Percentiles rank a stretch among this genome's conserved stretches.
Conservation (phyloP, 2,329 filamentous ascomycete species). For the Colletotrichum ledebouriae region DNA sequence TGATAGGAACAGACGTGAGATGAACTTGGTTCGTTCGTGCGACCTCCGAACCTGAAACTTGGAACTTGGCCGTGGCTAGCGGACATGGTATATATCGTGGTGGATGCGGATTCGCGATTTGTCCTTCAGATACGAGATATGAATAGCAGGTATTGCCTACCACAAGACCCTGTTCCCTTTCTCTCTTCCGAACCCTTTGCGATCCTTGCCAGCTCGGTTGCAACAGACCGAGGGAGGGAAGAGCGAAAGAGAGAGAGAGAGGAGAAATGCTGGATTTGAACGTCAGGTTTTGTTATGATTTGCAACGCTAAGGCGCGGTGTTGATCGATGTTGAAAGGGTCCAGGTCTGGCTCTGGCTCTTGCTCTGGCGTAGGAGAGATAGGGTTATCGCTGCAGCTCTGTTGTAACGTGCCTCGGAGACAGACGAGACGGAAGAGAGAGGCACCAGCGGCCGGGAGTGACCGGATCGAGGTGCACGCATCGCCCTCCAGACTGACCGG, state of each 20-base stretch:
- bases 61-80: too few relatives aligned
- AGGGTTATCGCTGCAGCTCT: neutral
- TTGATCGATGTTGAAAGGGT: conserved; percentile 11
- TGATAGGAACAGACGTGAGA: too few relatives aligned
- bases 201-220: conserved; percentile 34
- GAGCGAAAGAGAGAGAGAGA: too few relatives aligned
- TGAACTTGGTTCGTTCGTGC: too few relatives aligned
- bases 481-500: conserved; percentile 18
- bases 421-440: conserved; percentile 8
- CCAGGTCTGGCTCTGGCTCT: neutral
- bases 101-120: too few relatives aligned
- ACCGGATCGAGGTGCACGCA: conserved; percentile 19
- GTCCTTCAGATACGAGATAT: too few relatives aligned
- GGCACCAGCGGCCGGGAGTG: conserved; percentile 13
- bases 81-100: too few relatives aligned
- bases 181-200: neutral
- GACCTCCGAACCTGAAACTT: too few relatives aligned
- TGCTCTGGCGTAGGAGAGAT: neutral
- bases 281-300: conserved; percentile 8
- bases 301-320: conserved; percentile 6
- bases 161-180: neutral
- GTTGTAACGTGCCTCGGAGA: conserved; percentile 5
- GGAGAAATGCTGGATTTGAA: conserved; percentile 5
- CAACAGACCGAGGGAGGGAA: conserved; percentile 21
- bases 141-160: too few relatives aligned